Evolutionary conservation across 352 stramenopile species (phyloP).

Genomic region (Phytopythium litorale): DNA sequence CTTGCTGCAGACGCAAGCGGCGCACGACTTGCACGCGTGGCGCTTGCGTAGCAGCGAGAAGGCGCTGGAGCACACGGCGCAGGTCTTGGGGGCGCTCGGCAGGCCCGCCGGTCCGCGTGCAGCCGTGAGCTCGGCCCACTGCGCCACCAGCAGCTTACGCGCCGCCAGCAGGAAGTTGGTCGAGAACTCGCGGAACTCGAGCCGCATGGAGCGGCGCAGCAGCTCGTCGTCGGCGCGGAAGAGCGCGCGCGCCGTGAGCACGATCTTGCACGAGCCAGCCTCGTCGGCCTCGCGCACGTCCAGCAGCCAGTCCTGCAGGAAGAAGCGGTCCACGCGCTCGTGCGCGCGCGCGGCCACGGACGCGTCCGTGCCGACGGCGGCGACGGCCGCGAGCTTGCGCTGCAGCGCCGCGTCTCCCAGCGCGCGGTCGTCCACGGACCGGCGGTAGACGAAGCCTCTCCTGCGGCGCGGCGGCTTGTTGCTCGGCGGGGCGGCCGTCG

Average conservation of each 20-base stretch:
- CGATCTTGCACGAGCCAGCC: slow-evolving; percentile 53
- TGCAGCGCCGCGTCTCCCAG: slow-evolving; percentile 37
- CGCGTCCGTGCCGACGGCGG: slow-evolving; percentile 29
- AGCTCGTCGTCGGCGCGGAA: slow-evolving; percentile 24
- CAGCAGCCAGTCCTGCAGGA: slow-evolving; percentile 67
- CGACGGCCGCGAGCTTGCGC: slow-evolving; percentile 41
- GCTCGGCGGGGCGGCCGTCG: background rate
- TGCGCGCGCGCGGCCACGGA: slow-evolving; percentile 2
- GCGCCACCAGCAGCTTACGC: slow-evolving; percentile 45
- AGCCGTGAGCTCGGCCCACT: slow-evolving; percentile 48
- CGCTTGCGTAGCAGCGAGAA: slow-evolving; percentile 69
- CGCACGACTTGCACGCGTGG: slow-evolving; percentile 51
- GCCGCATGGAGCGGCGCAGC: slow-evolving; percentile 23
- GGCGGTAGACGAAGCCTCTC: slow-evolving; percentile 69
- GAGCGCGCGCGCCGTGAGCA: slow-evolving; percentile 60
- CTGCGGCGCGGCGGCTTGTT: slow-evolving; percentile 20
- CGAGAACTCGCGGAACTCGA: slow-evolving; percentile 64
- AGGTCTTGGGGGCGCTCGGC: slow-evolving; percentile 22
- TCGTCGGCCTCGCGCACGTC: slow-evolving; percentile 63
- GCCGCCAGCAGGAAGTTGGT: slow-evolving; percentile 47
- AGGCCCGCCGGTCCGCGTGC: slow-evolving; percentile 8
- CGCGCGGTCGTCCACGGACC: slow-evolving; percentile 53
- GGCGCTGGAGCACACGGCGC: slow-evolving; percentile 47
- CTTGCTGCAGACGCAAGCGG: slow-evolving; percentile 45
- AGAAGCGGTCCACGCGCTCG: slow-evolving; percentile 32